Evolutionary conservation across 108 stramenopile species (phyloP), one percentile per base, ranked within the genome.

Genomic region (Discostella stelligeroides): DNA sequence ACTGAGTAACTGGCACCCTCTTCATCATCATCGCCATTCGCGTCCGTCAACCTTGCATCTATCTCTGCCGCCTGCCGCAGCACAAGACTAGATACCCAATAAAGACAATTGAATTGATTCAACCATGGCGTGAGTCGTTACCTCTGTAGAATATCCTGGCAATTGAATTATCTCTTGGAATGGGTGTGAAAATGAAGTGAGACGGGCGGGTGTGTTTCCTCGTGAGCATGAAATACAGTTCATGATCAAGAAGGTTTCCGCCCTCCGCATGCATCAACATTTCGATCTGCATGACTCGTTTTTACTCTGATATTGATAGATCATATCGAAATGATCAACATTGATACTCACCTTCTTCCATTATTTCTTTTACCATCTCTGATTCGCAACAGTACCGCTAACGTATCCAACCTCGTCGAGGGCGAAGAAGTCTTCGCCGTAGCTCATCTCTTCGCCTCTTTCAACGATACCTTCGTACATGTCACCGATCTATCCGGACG

Each of bases 391-490:
- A 54, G 53, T 18, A 40, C 28, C 63, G 14, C 34, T 4, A 58
- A 47, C 23, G 55, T 58, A 37, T 54, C 88, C 62, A 93, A 91
- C 82, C 70, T 86, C 45, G 71, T 75, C 40, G 98, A 99, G 68
- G 97, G 97, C 59, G 99, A 99, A 83, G 87, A 97, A 73, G 95
- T 98, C 51, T 99, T 99, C 74, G 99, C 93, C 51, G 99, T 99
- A 27, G 98, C 98, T 34, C 99, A 99, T 94, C 93, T 99, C 83
- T 99, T 99, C 77, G 99, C 99, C 46, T 97, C 96, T 30, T 99
- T 99, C 94, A 99, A 99, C 85, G 99, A 99, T 78, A 99, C 99
- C 48, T 99, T 99, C 80, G 99, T 99, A 43, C 99, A 99, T 76
- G 96, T 99, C 23, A 99, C 99, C 28, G 99, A 99, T 79, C 89